Conservation (phyloP, 192 early-diverging fungal genomes). For the Gaertneriomyces sp. region DNA sequence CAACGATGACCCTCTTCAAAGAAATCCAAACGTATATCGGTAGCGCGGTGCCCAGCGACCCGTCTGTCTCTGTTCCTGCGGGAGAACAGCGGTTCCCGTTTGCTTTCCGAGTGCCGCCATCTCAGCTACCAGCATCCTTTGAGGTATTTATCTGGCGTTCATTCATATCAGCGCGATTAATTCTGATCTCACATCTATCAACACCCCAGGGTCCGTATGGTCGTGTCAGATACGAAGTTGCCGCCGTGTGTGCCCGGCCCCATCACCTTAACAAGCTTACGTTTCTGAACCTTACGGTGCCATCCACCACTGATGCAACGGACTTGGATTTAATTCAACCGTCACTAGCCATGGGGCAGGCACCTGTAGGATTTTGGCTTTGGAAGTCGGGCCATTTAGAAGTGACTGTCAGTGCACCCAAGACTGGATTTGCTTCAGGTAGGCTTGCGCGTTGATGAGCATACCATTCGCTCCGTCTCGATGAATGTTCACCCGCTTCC, state of each 20-base stretch:
- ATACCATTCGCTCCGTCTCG: not conserved
- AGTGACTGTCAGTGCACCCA: conserved; percentile 23
- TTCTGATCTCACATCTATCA: too few relatives aligned
- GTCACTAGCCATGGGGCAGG: not conserved
- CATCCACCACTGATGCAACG: conserved; percentile 27
- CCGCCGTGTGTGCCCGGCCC: conserved; percentile 13
- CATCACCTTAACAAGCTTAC: conserved; percentile 10
- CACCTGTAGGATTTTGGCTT: conserved; percentile 13
- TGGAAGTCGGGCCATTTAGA: conserved; percentile 28
- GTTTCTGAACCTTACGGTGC: conserved; percentile 17
- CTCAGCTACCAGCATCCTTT: conserved; percentile 35
- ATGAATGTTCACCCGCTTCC: not conserved
- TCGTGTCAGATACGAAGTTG: conserved; percentile 25
- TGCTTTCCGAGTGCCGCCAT: conserved; percentile 32
- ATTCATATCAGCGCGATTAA: not conserved
- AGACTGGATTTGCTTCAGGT: conserved; percentile 24
- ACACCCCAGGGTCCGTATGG: conserved; percentile 22
- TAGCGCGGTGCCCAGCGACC: conserved; percentile 5
- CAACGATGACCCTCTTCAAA: conserved; percentile 34
- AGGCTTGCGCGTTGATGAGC: not conserved
- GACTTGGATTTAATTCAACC: conserved; percentile 20
- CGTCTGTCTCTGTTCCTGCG: conserved; percentile 7
- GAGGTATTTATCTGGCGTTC: conserved; percentile 7
- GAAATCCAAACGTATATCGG: conserved; percentile 27
- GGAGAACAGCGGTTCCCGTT: conserved; percentile 36